A percentile compares a stretch with the other conserved stretches of the same genome.
Evolutionary conservation across 768 basidiomycete species (phyloP).

Genomic region (Boletus insuetus): DNA sequence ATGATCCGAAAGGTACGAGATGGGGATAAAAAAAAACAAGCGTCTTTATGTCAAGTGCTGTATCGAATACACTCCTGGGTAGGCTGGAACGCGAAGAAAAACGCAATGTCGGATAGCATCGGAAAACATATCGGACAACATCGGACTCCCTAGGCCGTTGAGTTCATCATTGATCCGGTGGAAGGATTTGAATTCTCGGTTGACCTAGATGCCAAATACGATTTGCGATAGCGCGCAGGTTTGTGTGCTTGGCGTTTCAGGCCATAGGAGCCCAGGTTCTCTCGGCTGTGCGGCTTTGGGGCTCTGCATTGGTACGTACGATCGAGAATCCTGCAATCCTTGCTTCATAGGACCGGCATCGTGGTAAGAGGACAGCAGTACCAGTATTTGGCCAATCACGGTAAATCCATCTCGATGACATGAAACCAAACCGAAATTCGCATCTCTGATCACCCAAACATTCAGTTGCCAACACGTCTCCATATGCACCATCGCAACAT

Average conservation of each 20-base stretch:
- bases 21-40: too few relatives aligned
- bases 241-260: constrained; percentile 17
- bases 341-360: not conserved
- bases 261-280: not conserved
- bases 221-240: not conserved
- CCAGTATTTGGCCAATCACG: not conserved
- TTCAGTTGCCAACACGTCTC: not conserved
- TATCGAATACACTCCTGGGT: not conserved
- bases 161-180: not conserved
- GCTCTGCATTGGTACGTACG: not conserved
- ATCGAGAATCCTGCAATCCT: not conserved
- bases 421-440: not conserved
- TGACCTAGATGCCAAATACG: not conserved
- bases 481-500: not conserved
- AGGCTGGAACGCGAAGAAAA: not conserved
- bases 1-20: too few relatives aligned
- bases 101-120: not conserved
- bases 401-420: not conserved
- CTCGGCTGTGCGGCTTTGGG: not conserved
- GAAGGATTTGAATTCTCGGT: not conserved
- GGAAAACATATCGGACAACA: not conserved
- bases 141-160: not conserved
- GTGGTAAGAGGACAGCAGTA: not conserved
- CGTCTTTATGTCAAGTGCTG: not conserved
- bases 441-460: not conserved